phyloP scores from a whole-genome alignment of 148 eudicot species.

The Nyssa sinensis region DNA sequence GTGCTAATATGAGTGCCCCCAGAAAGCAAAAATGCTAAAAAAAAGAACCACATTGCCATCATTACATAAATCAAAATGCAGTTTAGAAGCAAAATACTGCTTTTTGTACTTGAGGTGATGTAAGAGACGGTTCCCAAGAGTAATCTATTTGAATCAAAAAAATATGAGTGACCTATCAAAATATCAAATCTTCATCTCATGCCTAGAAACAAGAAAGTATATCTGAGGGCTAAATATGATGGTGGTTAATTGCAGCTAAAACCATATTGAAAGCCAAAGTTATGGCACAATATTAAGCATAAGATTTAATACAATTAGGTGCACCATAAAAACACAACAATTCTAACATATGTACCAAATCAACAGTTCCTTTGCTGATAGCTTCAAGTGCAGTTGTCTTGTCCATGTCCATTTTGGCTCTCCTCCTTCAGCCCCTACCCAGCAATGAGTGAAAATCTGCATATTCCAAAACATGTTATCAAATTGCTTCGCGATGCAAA shows the following conservation, averaged over 20 bases:
- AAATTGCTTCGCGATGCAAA: neutral
- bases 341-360: conserved; percentile 20
- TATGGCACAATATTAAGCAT: too few species aligned
- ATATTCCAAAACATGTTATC: neutral
- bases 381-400: conserved; percentile 33
- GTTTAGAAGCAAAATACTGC: neutral
- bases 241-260: neutral
- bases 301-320: too few species aligned
- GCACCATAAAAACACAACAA: neutral
- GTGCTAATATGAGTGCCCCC: neutral
- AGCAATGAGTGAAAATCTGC: conserved; percentile 3
- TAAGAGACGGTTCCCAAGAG: too few species aligned
- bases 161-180: too few species aligned
- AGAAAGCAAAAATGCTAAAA: neutral
- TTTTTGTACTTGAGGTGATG: neutral
- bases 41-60: neutral
- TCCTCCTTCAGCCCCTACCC: conserved; percentile 17
- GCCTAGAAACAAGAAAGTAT: neutral
- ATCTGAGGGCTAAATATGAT: neutral
- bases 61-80: neutral
- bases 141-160: too few species aligned
- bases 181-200: neutral
- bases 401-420: conserved; percentile 21
- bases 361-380: conserved; percentile 36
- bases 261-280: neutral